phyloP scores from a whole-genome alignment of 495 filamentous ascomycete genomes.

The Xylaria cubensis region DNA sequence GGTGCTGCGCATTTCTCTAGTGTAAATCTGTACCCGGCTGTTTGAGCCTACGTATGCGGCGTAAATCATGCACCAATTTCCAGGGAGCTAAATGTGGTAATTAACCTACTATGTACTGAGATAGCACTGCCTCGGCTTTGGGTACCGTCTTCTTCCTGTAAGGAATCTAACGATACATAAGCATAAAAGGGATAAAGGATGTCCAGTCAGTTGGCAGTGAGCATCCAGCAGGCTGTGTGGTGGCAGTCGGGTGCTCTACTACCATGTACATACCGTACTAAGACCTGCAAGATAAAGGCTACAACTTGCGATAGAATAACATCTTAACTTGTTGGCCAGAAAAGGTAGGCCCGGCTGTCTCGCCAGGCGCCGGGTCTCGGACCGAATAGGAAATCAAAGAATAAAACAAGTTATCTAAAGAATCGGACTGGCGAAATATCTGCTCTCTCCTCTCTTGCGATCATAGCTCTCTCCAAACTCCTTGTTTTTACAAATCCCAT shows the following conservation, averaged over 20 bases:
- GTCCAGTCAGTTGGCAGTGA: not conserved
- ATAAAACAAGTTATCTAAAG: not conserved
- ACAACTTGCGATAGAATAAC: not conserved
- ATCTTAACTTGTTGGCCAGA: not conserved
- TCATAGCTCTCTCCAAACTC: not conserved
- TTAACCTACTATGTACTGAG: not conserved
- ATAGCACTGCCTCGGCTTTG: constrained; percentile 5
- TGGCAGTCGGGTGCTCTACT: not conserved
- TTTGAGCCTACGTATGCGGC: not conserved
- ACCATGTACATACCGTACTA: too few species aligned
- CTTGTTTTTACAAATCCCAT: not conserved
- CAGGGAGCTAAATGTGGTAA: constrained; percentile 22
- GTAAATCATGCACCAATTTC: constrained; percentile 21
- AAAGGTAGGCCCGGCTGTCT: not conserved
- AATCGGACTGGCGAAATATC: not conserved
- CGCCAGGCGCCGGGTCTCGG: not conserved
- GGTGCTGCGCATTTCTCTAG: not conserved
- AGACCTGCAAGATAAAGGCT: not conserved
- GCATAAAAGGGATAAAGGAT: constrained; percentile 13
- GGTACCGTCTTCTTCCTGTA: not conserved
- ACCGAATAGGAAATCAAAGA: not conserved
- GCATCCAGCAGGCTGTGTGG: constrained; percentile 4
- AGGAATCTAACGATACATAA: not conserved
- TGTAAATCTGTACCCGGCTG: not conserved
- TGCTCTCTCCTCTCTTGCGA: not conserved